Conservation (phyloP, 1,284 basidiomycete genomes). For the Sanghuangporus sanghuang region DNA sequence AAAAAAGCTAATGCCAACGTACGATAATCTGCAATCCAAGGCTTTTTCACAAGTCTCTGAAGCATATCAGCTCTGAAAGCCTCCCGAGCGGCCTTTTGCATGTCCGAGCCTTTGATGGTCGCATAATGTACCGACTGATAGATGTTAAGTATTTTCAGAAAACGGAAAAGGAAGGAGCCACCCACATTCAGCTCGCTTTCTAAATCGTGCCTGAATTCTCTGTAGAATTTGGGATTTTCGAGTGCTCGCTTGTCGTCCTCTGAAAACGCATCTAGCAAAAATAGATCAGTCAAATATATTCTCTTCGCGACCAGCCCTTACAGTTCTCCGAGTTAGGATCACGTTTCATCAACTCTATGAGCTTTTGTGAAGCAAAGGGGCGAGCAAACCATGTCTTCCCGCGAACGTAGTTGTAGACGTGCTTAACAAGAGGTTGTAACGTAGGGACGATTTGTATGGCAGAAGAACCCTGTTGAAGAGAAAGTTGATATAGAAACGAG, state of each 20-base stretch:
- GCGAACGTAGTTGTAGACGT: conserved; percentile 53
- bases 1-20: conserved; percentile 19
- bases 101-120: conserved; percentile 38
- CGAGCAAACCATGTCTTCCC: conserved; percentile 58
- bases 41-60: conserved; percentile 47
- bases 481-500: neutral
- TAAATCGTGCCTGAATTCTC: conserved; percentile 43
- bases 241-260: conserved; percentile 48
- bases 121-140: conserved; percentile 40
- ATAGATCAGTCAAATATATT: neutral
- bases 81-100: conserved; percentile 36
- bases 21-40: conserved; percentile 55
- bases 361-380: conserved; percentile 38
- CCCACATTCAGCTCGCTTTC: conserved; percentile 51
- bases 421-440: conserved; percentile 47
- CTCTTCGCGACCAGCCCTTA: conserved; percentile 25
- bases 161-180: neutral
- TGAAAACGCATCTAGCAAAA: conserved; percentile 40
- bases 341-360: conserved; percentile 35
- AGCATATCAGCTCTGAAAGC: conserved; percentile 45
- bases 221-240: conserved; percentile 44
- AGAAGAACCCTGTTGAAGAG: conserved; percentile 46
- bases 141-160: neutral
- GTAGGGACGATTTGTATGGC: conserved; percentile 59
- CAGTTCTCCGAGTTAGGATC: conserved; percentile 37